Evolutionary conservation across 257 asterid genomes (phyloP), one percentile per base, ranked within the genome.

Genomic region (Echites panduratus): DNA sequence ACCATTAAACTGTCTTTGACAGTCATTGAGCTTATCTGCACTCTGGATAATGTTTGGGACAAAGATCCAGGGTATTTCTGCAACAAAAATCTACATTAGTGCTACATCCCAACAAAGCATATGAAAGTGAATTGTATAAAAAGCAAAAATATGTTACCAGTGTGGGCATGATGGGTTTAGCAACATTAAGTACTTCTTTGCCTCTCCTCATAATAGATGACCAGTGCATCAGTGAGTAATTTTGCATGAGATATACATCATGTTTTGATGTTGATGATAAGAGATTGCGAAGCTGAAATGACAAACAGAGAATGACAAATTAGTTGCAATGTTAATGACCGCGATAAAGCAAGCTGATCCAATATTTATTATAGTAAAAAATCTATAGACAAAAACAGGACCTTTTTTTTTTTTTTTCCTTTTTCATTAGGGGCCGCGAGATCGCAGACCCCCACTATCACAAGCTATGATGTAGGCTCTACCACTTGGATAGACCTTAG

Each of bases 191-290:
- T 17, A 91, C 93, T 86, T 94, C 97, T 81, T 83, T 83, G 59
- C 86, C 84, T 84, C 80, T 91, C 80, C 82, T 78, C 41, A 74
- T 84, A 74, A 88, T 85, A 54, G 99, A 80, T 49, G 97, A 89
- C 99, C 99, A 94, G 80, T 94, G 97, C 96, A 88, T 83, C 68
- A 94, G 76, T 0, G 99, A 88, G 82, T 94, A 86, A 79, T 89
- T 88, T 79, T 91, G 96, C 84, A 89, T 85, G 73, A 94, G 87
- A 76, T 94, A 94, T 9, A 88, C 97, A 70, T 94, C 99, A 61
- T 94, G 96, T 75, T 94, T 94, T 61, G 99, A 91, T 70, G 97
- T 89, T 24, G 96, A 91, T 87, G 92, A 87, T 16, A 92, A 54
- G 54, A 92, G 88, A 78, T 88, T 90, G 79, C 98, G 85, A 79